Evolutionary conservation across 208 protist species (phyloP), one percentile per base, ranked within the genome.

Genomic region (Herpetomonas samuelpessoai): DNA sequence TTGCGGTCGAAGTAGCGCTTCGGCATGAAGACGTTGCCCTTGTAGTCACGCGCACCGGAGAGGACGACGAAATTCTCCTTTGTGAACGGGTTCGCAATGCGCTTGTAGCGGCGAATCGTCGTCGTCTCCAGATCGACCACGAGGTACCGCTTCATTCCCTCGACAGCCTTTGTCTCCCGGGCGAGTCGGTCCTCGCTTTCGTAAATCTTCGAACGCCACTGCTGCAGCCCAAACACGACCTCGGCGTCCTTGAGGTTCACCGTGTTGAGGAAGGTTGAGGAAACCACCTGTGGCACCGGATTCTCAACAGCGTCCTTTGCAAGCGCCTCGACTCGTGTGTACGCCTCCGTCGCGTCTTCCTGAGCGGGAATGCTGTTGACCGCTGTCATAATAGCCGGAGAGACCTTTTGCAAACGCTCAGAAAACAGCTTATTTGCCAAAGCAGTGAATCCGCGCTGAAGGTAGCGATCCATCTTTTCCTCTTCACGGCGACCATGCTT

Each of bases 81-180:
- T 12, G 72, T 93, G 65, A 97, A 97, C 21, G 90, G 90, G 69
- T 93, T 95, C 0, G 92, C 85, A 25, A 93, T 84, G 70, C 92
- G 87, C 68, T 96, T 96, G 76, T 97, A 93, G 25, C 86, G 77
- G 21, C 82, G 74, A 10, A 84, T 65, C 10, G 92, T 97, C 0
- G 92, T 95, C 30, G 92, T 97, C 71, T 97, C 89, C 21, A 96
- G 59, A 74, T 97, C 92, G 12, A 97, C 31, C 2, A 97, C 59
- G 31, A 97, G 68, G 63, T 95, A 97, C 6, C 84, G 84, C 44
- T 64, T 52, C 29, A 93, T 56, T 4, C 59, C 69, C 9, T 77
- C 70, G 29, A 83, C 2, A 16, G 83, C 76, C 62, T 83, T 73
- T 62, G 76, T 74, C 68, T 97, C 90, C n/a, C 88, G 70, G 48